phyloP scores from a whole-genome alignment of 129 eudicot genomes.

The Arctium lappa region DNA sequence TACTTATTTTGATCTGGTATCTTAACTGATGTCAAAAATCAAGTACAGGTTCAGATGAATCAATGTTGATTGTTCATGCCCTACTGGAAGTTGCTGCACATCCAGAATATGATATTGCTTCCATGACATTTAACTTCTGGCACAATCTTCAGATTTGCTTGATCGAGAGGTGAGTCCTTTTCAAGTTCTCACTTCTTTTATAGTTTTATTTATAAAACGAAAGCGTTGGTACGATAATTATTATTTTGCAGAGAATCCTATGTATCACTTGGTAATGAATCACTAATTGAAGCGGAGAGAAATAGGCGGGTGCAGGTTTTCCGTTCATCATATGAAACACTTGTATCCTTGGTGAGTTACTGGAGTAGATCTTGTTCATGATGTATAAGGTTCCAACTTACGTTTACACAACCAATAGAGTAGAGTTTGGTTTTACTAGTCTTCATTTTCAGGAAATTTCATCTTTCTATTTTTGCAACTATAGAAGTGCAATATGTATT shows the following conservation, averaged over 20 bases:
- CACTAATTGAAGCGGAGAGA: slow-evolving; percentile 77
- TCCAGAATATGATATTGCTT: slow-evolving; percentile 97
- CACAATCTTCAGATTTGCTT: slow-evolving; percentile 88
- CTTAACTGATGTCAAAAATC: background rate
- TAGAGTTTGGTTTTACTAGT: background rate
- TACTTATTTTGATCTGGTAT: background rate
- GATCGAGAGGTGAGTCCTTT: slow-evolving; percentile 60
- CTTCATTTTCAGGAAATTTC: background rate
- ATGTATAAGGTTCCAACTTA: background rate
- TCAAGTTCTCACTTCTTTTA: background rate
- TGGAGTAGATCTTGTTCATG: background rate
- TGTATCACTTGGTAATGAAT: slow-evolving; percentile 54
- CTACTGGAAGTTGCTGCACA: slow-evolving; percentile 95
- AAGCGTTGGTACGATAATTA: slow-evolving; percentile 16
- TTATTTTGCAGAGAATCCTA: slow-evolving; percentile 64
- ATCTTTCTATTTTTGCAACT: background rate
- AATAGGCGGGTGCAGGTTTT: slow-evolving; percentile 70
- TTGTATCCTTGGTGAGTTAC: slow-evolving; percentile 85
- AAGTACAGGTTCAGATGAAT: slow-evolving; percentile 86
- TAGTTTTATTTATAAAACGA: slow-evolving; percentile 1
- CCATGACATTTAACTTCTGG: slow-evolving; percentile 99
- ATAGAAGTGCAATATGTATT: background rate
- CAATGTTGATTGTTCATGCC: slow-evolving; percentile 96
- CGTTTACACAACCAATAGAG: background rate
- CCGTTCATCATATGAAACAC: slow-evolving; percentile 85